Base-by-base conservation (phyloP, 2,329 filamentous ascomycete species). In the Colletotrichum plurivorum region DNA sequence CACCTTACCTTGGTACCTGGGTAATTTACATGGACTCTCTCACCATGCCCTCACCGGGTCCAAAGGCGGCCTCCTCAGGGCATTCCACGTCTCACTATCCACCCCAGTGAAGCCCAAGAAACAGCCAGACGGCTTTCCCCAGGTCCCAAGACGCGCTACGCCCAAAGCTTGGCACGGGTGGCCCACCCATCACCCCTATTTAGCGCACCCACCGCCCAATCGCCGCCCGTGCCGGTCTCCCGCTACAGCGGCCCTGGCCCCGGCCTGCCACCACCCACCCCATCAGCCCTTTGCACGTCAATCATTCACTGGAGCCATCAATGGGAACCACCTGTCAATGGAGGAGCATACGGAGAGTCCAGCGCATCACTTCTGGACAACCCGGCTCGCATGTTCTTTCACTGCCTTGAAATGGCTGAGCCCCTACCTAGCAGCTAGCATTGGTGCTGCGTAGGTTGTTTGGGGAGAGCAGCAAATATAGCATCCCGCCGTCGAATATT, bases 111-210 rank as follows among this genome's bases (percentile, higher is more conserved):
- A 22, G 22, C 15, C 36, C 53, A 57, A 27, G 25, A 48, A 10
- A 36, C 12, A 12, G 45, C 20, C 16, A 16, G 16, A 43, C 31
- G 51, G 27, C 52, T 51, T 66, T 69, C 67, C 63, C 63, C 67
- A 69, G 63, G 67, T 69, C 67, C 45, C 41, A 52, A 53, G 49
- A 53, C 58, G 25, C 65, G 49, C 66, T 63, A 45, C 62, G 56
- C 22, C 49, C 20, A 69, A 69, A 69, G 67, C 67, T 69, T 69
- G 56, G 67, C 67, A 61, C 55, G 51, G 67, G 55, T 61, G 62
- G 54, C 51, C 51, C 60, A 56, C 59, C 39, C 39, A 36, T 20
- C 10, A 36, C 56, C n/a, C 49, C 49, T 39, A 18, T 52, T 45
- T 43, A 52, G 57, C 16, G 20, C 12, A 36, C 53, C n/a, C 15